phyloP scores from a whole-genome alignment of 257 asterid species.

The Misopates orontium region DNA sequence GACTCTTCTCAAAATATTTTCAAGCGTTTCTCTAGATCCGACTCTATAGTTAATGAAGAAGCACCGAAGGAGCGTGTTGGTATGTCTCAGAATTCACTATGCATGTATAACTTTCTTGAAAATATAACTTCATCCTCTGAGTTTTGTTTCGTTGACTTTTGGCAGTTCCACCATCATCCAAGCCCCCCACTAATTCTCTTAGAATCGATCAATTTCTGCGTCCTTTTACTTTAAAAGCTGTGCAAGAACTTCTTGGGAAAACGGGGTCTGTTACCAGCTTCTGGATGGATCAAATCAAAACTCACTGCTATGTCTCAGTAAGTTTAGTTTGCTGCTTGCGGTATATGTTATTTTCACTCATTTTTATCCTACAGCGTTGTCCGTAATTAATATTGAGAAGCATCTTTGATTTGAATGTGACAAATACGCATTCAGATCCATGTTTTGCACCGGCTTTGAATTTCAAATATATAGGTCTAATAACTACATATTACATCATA shows the following conservation, averaged over 20 bases:
- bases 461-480: neutral
- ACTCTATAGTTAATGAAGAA: slow-evolving; percentile 45
- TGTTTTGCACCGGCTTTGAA: neutral
- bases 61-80: slow-evolving; percentile 76
- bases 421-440: neutral
- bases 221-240: slow-evolving; percentile 81
- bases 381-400: no score
- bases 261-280: slow-evolving; percentile 65
- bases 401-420: neutral
- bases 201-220: slow-evolving; percentile 80
- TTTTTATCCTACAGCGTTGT: no score
- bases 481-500: neutral
- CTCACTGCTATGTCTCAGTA: slow-evolving; percentile 88
- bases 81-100: slow-evolving; percentile 30
- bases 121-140: slow-evolving; percentile 18
- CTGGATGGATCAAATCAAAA: slow-evolving; percentile 95
- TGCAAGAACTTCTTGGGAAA: slow-evolving; percentile 74
- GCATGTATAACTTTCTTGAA: neutral
- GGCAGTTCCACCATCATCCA: slow-evolving; percentile 74
- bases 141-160: slow-evolving; percentile 17
- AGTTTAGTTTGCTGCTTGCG: slow-evolving; percentile 19
- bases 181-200: slow-evolving; percentile 64
- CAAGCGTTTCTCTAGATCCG: slow-evolving; percentile 45
- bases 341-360: no score
- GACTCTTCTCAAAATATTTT: slow-evolving; percentile 39